These are phyloP conservation scores for Fusarium verticillioides DNA, from an alignment of 2,329 filamentous ascomycete genomes.

Conservation along the genomic window DNA sequence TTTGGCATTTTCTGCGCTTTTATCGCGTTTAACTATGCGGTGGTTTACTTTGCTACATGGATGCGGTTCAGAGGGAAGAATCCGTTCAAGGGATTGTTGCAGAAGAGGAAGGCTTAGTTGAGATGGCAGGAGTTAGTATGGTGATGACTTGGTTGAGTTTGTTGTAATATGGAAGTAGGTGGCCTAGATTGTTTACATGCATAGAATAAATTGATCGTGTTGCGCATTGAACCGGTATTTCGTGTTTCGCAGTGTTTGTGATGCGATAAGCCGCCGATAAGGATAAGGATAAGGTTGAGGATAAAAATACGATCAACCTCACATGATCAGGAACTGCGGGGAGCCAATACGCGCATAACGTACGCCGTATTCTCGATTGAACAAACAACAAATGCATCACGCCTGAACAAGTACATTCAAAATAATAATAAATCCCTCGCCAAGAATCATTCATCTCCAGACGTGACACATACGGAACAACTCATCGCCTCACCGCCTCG, in stretches of 20 bases:
- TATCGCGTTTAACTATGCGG: constrained; percentile 69
- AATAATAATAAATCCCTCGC: rapidly evolving
- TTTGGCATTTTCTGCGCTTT: constrained; percentile 74
- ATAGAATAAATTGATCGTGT: neutral
- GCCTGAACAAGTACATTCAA: neutral
- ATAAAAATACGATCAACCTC: neutral
- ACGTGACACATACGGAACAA: rapidly evolving
- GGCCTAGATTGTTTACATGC: neutral
- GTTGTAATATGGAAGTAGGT: neutral
- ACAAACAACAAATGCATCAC: too few relatives aligned
- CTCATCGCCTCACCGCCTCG: neutral
- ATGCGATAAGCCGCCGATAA: neutral
- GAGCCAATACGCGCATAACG: neutral
- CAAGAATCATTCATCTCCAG: rapidly evolving
- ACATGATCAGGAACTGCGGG: neutral
- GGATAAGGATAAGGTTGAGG: neutral
- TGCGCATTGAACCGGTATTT: rapidly evolving
- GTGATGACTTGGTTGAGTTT: rapidly evolving
- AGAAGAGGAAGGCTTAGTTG: constrained; percentile 36
- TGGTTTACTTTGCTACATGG: constrained; percentile 55
- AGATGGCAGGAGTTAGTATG: neutral
- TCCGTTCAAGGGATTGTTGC: constrained; percentile 47
- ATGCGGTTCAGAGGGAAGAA: constrained; percentile 54
- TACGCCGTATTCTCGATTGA: neutral
- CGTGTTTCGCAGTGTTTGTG: rapidly evolving